Evolutionary conservation across 2,329 filamentous ascomycete genomes (phyloP).

Genomic region (Sodiomyces alkalinus): DNA sequence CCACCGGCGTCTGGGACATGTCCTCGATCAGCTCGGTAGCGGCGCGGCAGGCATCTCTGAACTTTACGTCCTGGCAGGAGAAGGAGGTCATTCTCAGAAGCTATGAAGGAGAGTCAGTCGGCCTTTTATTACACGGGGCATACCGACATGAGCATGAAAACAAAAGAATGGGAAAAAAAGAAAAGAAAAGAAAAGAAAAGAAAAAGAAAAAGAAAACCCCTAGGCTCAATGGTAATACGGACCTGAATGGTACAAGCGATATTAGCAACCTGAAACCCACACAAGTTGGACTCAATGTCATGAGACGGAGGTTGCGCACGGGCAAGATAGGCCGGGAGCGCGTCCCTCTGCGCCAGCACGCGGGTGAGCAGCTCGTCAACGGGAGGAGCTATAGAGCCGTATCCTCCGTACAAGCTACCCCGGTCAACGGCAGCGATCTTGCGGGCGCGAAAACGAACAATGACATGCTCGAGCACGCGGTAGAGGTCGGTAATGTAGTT

Average conservation of each 20-base stretch:
- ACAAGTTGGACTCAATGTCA: constrained; percentile 13
- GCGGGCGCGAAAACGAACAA: constrained; percentile 12
- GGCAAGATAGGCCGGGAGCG: constrained; percentile 3
- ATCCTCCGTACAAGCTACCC: constrained; percentile 1
- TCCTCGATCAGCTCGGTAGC: constrained; percentile 6
- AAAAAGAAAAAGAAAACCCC: too few relatives aligned
- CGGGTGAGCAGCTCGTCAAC: constrained; percentile 5
- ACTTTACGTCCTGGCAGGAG: constrained; percentile 6
- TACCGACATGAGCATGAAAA: too few relatives aligned
- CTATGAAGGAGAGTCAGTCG: constrained; percentile 2
- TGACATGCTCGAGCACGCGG: constrained; percentile 36
- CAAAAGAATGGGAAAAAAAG: too few relatives aligned
- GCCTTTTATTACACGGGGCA: too few relatives aligned
- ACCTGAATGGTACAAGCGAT: constrained; percentile 17
- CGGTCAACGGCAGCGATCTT: constrained; percentile 5
- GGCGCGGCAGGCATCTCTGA: constrained; percentile 6
- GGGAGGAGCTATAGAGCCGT: constrained; percentile 3
- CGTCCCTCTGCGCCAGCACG: constrained; percentile 4
- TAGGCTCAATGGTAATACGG: background rate
- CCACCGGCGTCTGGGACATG: constrained; percentile 6
- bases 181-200: too few relatives aligned
- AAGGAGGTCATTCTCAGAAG: constrained; percentile 7
- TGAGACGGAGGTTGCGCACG: constrained; percentile 3
- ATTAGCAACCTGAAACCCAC: constrained; percentile 20
- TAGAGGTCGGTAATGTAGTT: constrained; percentile 43